Base-by-base conservation (phyloP, 2,329 filamentous ascomycete genomes). In the Lizonia empirigonia region DNA sequence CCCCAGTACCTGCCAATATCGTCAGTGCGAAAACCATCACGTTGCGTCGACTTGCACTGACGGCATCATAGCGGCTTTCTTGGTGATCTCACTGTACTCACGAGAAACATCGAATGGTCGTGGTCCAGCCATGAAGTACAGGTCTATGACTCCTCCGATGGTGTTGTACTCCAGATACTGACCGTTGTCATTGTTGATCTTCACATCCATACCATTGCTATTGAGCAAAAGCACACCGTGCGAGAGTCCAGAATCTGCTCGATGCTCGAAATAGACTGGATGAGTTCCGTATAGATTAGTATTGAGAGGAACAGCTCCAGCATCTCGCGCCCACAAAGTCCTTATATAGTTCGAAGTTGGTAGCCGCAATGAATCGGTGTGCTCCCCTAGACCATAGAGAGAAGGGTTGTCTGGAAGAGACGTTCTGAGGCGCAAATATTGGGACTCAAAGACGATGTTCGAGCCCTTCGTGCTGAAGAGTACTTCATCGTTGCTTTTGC, bases 91-190 rank as follows among this genome's bases (percentile, higher is more conserved):
- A 16, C 77, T 74, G 50, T 80, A 81, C 58, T 80, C 76, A 47
- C 74, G 68, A 20, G 78, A 71, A 18, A 78, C 79, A 32, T 78
- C 73, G 13, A 74, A 73, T 0, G 79, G 78, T 8, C 69, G 60
- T 1, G 78, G 77, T 1, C 79, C 79, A 19, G 77, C 72, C 32
- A 81, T 55, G 63, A 81, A 80, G 65, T 80, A 81, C 6, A 81
- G 70, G 69, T 92, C 90, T 6, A 93, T 68, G 15, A 91, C 81
- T n/a, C 90, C 90, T 9, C 89, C 89, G 0, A 92, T 76, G 0
- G 84, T 83, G 67, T 91, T 90, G 74, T 91, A 93, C 69, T 92
- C 88, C 4, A 93, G 79, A 55, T 86, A 90, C 67, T 91, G 85
- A 5, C 82, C 79, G 19, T 77, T 73, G 4, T 83, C 82, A 53